Evolutionary conservation across 305 asterid species (phyloP), one percentile per base, ranked within the genome.

Genomic region (Fraxinus angustifolia): DNA sequence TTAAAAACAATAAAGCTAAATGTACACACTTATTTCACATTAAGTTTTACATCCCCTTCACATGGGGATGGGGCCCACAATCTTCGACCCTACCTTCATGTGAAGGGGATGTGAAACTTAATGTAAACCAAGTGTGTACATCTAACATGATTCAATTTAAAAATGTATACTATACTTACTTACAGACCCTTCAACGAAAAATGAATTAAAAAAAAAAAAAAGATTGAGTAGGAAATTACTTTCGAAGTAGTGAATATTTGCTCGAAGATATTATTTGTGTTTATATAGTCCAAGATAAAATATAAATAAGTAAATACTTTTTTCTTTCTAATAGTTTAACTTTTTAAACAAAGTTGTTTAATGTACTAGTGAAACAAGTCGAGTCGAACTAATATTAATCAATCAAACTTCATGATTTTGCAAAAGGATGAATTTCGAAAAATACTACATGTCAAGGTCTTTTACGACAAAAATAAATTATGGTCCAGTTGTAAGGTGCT

Each of bases 251-350:
- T 6, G 70, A 60, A 60, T 21, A 0, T 71, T 81, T 79, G 85
- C 85, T 72, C 60, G 53, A 79, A 75, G 71, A 21, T 17, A 34
- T n/a, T 21, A 40, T 38, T 67, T 65, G 77, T 56, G 67, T 33
- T 33, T 42, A 8, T 42, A 11, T 42, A 2, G n/a, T 11, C 53
- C n/a, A 10, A 42, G n/a, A 42, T 42, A 42, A 40, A 42, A 11
- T 42, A 42, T 42, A 42, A 42, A 42, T 10, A 42, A 11, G 4
- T 42, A 42, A 42, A 42, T 42, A 33, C 12, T 8, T 10, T 10
- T 11, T 42, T 42, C 1, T 42, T 42, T 42, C n/a, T 11, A 11
- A 42, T 16, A 8, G 53, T 42, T 42, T 33, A 33, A 33, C 36
- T 42, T 42, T 42, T 42, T 42, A 42, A 42, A 42, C 4, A 2